Evolutionary conservation across 352 stramenopile genomes (phyloP), one percentile per base, ranked within the genome.

Genomic region (Phytophthora palmivora): DNA sequence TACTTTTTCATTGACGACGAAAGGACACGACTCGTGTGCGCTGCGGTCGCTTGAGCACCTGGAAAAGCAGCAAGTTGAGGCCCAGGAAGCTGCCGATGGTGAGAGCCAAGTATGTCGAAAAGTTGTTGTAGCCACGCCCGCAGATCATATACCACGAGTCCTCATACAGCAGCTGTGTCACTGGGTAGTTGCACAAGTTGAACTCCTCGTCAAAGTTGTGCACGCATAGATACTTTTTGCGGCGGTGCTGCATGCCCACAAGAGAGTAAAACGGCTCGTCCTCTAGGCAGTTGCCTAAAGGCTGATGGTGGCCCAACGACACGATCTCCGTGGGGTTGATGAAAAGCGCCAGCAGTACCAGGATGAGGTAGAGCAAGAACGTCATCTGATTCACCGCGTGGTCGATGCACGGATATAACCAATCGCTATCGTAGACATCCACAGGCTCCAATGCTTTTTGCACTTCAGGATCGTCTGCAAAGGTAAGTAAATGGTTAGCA

Each of bases 141-240:
- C 86, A 95, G 63, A 95, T 88, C 76, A 90, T 91, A 69, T 93
- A 95, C 84, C 82, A 92, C 42, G 77, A 82, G 50, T 93, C 78
- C 51, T 91, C 74, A 46, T 84, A 84, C 38, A 79, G 59, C 62
- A 92, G 55, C 62, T 92, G 83, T n/a, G 79, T 76, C 53, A 88
- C 61, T 0, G 86, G 86, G 58, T 89, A 89, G 61, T 89, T 91
- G 75, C 86, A 95, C 21, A 95, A 41, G 42, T 87, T 91, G 42
- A 89, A 95, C 57, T 89, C 84, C 59, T 93, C 86, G n/a, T 95
- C 80, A 44, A 86, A 95, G 50, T 91, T 79, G 36, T 89, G 70
- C 26, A 87, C 74, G 61, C 86, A 95, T 18, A 95, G 60, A 32
- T 87, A 93, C 65, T 72, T 84, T 43, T 78, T 84, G 22, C 84